Conservation (phyloP, 2,329 filamentous ascomycete genomes). For the Nemania sp. region DNA sequence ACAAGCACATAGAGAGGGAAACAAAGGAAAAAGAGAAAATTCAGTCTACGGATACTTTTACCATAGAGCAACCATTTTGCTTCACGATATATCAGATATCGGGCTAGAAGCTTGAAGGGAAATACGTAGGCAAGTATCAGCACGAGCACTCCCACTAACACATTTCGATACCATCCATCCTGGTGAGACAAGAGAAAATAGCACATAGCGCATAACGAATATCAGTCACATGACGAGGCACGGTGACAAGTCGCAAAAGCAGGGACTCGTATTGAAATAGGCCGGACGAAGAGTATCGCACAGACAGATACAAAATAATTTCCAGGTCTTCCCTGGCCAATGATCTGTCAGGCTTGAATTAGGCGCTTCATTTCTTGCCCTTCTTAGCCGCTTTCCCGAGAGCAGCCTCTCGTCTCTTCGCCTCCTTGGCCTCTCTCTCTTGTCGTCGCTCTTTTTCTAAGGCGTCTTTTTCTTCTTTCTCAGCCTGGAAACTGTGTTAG, state of each 20-base stretch:
- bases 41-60: too few relatives aligned
- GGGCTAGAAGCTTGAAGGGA: too few relatives aligned
- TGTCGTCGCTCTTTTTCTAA: constrained; percentile 61
- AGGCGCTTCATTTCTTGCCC: constrained; percentile 53
- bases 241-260: not conserved
- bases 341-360: not conserved
- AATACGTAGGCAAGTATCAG: too few relatives aligned
- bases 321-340: not conserved
- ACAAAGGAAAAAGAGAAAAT: too few relatives aligned
- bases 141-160: too few relatives aligned
- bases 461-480: constrained; percentile 68
- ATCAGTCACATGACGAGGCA: not conserved
- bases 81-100: too few relatives aligned
- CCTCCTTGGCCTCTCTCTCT: constrained; percentile 67
- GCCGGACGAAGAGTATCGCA: not conserved
- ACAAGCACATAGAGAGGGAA: too few relatives aligned
- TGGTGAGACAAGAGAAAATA: not conserved
- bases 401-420: constrained; percentile 67
- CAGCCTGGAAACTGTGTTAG: constrained; percentile 59
- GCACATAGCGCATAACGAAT: not conserved
- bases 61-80: too few relatives aligned
- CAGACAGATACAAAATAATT: not conserved
- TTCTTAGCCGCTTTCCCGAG: constrained; percentile 61
- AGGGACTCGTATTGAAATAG: not conserved
- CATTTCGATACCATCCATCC: too few relatives aligned